Evolutionary conservation across 192 early-diverging fungal genomes (phyloP).

Genomic region (Umbelopsis isabellina): DNA sequence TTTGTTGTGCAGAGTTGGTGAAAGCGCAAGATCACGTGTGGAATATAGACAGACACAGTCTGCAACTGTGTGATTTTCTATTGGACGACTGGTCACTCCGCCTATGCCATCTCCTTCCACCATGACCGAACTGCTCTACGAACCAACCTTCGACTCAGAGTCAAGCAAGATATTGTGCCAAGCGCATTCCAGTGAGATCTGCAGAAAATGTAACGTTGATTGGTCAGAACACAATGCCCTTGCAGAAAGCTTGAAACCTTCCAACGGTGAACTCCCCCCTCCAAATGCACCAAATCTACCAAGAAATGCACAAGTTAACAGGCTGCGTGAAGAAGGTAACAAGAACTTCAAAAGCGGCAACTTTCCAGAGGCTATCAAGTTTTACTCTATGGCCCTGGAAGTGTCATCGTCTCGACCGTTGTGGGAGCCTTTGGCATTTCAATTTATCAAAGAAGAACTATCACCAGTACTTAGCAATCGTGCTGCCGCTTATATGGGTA

Average conservation of each 20-base stretch:
- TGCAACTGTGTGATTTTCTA: too few relatives aligned
- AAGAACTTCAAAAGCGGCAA: slow-evolving; percentile 81
- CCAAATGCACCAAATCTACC: slow-evolving; percentile 62
- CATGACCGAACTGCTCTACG: slow-evolving; percentile 8
- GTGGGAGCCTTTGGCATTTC: slow-evolving; percentile 72
- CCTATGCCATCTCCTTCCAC: background rate
- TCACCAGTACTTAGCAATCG: slow-evolving; percentile 67
- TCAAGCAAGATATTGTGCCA: slow-evolving; percentile 65
- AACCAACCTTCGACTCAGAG: slow-evolving; percentile 28
- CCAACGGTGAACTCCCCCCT: slow-evolving; percentile 67
- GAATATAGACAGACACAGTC: too few relatives aligned
- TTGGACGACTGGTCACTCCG: too few relatives aligned
- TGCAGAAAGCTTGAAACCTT: slow-evolving; percentile 61
- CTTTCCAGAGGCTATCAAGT: slow-evolving; percentile 79
- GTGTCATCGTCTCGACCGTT: slow-evolving; percentile 71
- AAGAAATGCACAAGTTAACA: slow-evolving; percentile 55
- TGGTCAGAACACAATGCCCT: slow-evolving; percentile 67
- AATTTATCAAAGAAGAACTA: slow-evolving; percentile 63
- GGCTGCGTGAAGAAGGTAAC: slow-evolving; percentile 83
- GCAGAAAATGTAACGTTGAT: slow-evolving; percentile 62
- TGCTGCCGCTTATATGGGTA: slow-evolving; percentile 65
- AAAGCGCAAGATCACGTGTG: background rate
- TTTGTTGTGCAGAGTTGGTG: slow-evolving; percentile 3
- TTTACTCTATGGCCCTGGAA: slow-evolving; percentile 89
- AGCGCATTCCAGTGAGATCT: slow-evolving; percentile 63